Conservation (phyloP, 2,329 filamentous ascomycete species). For the Pleomassaria siparia region DNA sequence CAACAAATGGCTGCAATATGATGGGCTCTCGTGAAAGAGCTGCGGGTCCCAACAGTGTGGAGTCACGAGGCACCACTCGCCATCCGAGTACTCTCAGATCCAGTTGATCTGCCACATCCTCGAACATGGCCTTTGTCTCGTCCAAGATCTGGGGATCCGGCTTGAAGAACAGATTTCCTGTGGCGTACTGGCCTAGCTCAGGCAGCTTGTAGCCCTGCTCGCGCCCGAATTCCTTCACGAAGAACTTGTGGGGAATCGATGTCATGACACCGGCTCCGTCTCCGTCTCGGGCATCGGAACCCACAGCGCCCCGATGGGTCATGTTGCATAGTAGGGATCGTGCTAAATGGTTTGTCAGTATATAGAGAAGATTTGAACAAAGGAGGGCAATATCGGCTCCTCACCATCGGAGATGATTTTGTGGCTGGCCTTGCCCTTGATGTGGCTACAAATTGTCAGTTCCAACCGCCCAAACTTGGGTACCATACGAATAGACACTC, state of each 20-base stretch:
- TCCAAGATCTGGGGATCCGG: constrained; percentile 87
- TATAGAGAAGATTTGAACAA: constrained; percentile 2
- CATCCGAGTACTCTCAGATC: constrained; percentile 91
- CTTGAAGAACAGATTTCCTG: constrained; percentile 98
- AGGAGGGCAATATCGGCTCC: constrained; percentile 26
- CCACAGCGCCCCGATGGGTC: constrained; percentile 98
- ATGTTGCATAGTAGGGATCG: constrained; percentile 98
- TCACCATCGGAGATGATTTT: constrained; percentile 98
- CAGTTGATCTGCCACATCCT: constrained; percentile 86
- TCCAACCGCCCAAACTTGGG: neutral
- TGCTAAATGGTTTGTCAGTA: constrained; percentile 56
- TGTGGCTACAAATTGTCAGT: constrained; percentile 66
- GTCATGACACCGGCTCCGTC: constrained; percentile 99
- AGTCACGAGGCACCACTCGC: constrained; percentile 94
- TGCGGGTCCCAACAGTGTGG: constrained; percentile 86
- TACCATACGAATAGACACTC: constrained; percentile 44
- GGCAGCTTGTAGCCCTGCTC: constrained; percentile 88
- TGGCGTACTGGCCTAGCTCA: constrained; percentile 88
- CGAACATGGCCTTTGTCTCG: constrained; percentile 89
- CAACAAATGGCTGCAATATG: constrained; percentile 94
- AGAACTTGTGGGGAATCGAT: constrained; percentile 97
- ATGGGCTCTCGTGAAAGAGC: constrained; percentile 92
- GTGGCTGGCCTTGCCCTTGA: constrained; percentile 95
- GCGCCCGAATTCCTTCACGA: constrained; percentile 95
- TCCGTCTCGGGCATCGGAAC: constrained; percentile 95